phyloP scores from a whole-genome alignment of 2,329 filamentous ascomycete species.

The Malbranchea cinnamomea region DNA sequence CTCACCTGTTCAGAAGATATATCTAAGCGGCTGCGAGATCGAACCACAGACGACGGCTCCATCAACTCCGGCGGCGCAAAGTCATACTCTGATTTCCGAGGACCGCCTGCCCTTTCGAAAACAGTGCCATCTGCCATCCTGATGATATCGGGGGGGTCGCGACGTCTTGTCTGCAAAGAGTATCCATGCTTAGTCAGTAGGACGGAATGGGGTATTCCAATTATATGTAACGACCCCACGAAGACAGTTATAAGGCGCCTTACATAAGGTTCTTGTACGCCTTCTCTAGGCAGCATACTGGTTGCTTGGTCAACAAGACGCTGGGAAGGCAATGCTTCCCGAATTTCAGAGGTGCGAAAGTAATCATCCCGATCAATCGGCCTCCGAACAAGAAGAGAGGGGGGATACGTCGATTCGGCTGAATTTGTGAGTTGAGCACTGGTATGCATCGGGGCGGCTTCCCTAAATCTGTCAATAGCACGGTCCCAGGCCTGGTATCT shows the following conservation, averaged over 20 bases:
- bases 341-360: too few species aligned
- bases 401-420: too few species aligned
- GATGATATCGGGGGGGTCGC: slow-evolving; percentile 11
- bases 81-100: not conserved
- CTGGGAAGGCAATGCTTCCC: too few species aligned
- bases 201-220: not conserved
- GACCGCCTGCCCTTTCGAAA: slow-evolving; percentile 11
- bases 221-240: not conserved
- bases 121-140: slow-evolving; percentile 13
- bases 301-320: too few species aligned
- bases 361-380: too few species aligned
- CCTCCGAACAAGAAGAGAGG: too few species aligned
- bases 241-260: slow-evolving; percentile 1
- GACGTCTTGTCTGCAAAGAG: slow-evolving; percentile 5
- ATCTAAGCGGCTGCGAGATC: not conserved
- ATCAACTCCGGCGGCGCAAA: not conserved
- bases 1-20: slow-evolving; percentile 5
- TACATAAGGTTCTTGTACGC: slow-evolving; percentile 1
- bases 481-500: slow-evolving; percentile 34
- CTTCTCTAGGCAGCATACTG: too few species aligned
- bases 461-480: slow-evolving; percentile 26
- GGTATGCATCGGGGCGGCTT: too few species aligned
- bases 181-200: not conserved
- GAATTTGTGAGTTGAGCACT: too few species aligned
- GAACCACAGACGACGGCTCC: not conserved